Percentiles rank a stretch among this genome's conserved stretches.
phyloP scores from a whole-genome alignment of 768 basidiomycete genomes.

The Strobilomyces echinocephalus region DNA sequence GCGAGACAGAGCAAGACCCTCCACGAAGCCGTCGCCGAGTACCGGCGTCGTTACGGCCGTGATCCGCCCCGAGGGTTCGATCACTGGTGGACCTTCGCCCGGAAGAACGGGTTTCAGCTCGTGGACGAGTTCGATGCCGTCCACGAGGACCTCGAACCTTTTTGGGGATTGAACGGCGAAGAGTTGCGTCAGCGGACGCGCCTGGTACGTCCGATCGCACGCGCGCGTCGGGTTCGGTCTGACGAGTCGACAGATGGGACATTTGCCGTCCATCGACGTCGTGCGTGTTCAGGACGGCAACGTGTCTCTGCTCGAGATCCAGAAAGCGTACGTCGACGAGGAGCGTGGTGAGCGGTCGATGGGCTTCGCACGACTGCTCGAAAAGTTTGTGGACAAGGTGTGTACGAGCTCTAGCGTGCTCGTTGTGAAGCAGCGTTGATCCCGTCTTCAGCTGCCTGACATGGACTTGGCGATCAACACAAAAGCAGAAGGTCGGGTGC shows the following conservation, averaged over 20 bases:
- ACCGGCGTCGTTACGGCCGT: constrained; percentile 69
- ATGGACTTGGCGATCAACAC: constrained; percentile 94
- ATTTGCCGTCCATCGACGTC: constrained; percentile 78
- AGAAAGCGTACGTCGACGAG: constrained; percentile 49
- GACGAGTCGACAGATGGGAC: constrained; percentile 50
- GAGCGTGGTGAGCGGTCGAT: constrained; percentile 75
- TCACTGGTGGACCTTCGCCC: constrained; percentile 80
- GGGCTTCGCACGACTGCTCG: constrained; percentile 73
- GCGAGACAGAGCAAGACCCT: constrained; percentile 76
- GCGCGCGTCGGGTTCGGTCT: background rate
- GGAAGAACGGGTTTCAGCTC: constrained; percentile 67
- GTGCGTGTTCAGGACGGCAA: constrained; percentile 72
- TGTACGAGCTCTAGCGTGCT: constrained; percentile 12
- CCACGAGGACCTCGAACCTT: constrained; percentile 77
- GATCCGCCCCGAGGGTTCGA: constrained; percentile 90
- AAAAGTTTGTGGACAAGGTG: constrained; percentile 62
- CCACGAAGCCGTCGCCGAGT: constrained; percentile 74
- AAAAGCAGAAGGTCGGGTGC: constrained; percentile 87
- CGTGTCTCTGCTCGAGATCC: constrained; percentile 53
- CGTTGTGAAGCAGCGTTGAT: background rate
- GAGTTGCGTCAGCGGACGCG: constrained; percentile 63
- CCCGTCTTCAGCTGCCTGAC: constrained; percentile 64
- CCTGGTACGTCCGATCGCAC: constrained; percentile 38
- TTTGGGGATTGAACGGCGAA: constrained; percentile 67
- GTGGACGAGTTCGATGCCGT: constrained; percentile 88